phyloP scores from a whole-genome alignment of 1,284 basidiomycete genomes.

The Cutaneotrichosporon dermatis region DNA sequence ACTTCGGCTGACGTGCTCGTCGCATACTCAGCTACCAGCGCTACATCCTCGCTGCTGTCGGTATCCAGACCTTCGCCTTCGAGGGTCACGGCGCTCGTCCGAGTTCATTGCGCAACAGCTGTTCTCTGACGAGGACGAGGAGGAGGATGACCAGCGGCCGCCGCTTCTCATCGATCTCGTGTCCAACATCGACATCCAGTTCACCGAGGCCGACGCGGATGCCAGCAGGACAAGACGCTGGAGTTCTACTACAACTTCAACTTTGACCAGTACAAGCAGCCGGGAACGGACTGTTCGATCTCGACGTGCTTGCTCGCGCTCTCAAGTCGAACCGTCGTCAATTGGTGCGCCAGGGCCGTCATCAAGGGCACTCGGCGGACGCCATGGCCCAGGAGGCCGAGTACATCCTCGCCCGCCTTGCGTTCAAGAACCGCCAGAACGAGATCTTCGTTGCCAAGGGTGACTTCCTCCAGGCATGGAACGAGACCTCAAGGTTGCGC shows the following conservation, averaged over 20 bases:
- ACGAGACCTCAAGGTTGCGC: slow-evolving; percentile 72
- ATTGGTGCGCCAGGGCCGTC: slow-evolving; percentile 66
- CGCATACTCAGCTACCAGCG: slow-evolving; percentile 77
- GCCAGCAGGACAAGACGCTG: slow-evolving; percentile 54
- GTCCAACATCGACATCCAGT: slow-evolving; percentile 78
- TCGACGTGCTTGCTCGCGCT: slow-evolving; percentile 64
- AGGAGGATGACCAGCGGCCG: slow-evolving; percentile 64
- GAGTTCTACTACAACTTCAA: slow-evolving; percentile 67
- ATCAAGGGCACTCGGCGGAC: slow-evolving; percentile 62
- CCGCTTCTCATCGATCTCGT: slow-evolving; percentile 81
- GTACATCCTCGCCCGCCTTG: slow-evolving; percentile 75
- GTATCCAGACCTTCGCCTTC: slow-evolving; percentile 83
- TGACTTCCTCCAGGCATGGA: slow-evolving; percentile 74
- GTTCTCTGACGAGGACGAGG: slow-evolving; percentile 58
- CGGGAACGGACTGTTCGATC: slow-evolving; percentile 68
- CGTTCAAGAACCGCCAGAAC: slow-evolving; percentile 78
- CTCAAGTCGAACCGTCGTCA: slow-evolving; percentile 60
- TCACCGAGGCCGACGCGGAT: slow-evolving; percentile 70
- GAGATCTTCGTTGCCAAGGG: slow-evolving; percentile 69
- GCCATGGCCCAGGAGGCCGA: slow-evolving; percentile 65
- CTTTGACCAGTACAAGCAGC: slow-evolving; percentile 67
- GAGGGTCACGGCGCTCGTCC: slow-evolving; percentile 71
- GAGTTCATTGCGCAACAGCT: slow-evolving; percentile 67
- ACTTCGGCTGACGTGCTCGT: slow-evolving; percentile 70
- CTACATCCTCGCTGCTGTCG: slow-evolving; percentile 78